A percentile compares a stretch with the other conserved stretches of the same genome.
phyloP scores from a whole-genome alignment of 1,284 basidiomycete species.

The Ceratobasidium sp. region DNA sequence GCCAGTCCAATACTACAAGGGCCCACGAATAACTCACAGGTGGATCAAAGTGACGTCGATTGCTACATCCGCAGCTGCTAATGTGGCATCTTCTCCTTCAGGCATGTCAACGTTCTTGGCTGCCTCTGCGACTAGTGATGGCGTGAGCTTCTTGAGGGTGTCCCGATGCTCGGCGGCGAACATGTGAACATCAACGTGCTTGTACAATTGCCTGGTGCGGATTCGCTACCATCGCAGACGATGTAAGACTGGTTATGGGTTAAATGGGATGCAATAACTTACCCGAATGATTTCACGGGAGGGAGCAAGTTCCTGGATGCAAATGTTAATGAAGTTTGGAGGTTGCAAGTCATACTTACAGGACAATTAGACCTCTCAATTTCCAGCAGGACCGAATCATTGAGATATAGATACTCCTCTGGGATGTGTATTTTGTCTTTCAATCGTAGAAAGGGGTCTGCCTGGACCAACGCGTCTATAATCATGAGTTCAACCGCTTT shows the following conservation, averaged over 20 bases:
- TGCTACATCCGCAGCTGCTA: conserved; percentile 68
- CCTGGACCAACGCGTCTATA: conserved; percentile 74
- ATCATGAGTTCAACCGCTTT: conserved; percentile 85
- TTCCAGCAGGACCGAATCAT: conserved; percentile 71
- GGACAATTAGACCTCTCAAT: conserved; percentile 69
- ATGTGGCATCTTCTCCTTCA: conserved; percentile 54
- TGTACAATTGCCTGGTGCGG: conserved; percentile 71
- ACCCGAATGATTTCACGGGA: conserved; percentile 68
- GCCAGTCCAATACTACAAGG: not conserved
- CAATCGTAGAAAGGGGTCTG: conserved; percentile 72
- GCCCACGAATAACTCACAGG: conserved; percentile 56
- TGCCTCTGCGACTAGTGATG: conserved; percentile 67
- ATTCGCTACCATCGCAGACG: conserved; percentile 11
- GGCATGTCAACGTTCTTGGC: conserved; percentile 56
- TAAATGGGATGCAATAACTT: not conserved
- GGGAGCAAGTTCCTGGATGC: conserved; percentile 67
- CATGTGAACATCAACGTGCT: conserved; percentile 74
- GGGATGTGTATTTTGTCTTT: conserved; percentile 70
- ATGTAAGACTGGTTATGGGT: not conserved
- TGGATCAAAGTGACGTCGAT: conserved; percentile 75
- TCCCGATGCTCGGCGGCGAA: conserved; percentile 65
- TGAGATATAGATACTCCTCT: conserved; percentile 71
- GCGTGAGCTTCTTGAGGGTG: conserved; percentile 65
- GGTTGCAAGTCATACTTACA: conserved; percentile 56
- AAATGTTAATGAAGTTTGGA: not conserved